Base-by-base conservation (phyloP, 176 grass and related monocot species). In the Oryza punctata region DNA sequence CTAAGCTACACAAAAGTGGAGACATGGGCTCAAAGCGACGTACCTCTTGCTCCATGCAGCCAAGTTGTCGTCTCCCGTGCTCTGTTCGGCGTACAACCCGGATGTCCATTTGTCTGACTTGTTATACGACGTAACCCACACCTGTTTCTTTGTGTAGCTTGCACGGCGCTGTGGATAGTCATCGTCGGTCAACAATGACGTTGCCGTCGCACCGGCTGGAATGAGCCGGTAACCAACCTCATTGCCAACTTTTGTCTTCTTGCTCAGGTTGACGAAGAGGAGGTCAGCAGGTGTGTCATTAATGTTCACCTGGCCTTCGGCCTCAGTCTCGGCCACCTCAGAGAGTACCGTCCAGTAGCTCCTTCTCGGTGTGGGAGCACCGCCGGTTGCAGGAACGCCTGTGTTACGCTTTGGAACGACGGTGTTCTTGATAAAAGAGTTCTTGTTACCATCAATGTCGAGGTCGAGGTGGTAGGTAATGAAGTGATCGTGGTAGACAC, bases 401-500 rank as follows among this genome's bases (percentile, higher is more conserved):
- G 82, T 0, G 65, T 52, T 64, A 5, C 16, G 50, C 16, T 54
- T 54, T 5, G 50, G 50, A 13, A 54, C 5, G 50, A 89, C 15
- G 40, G 11, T 16, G 71, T 83, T 89, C 77, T 89, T 94, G 13
- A 92, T 79, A 67, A 97, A 97, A 3, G 92, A 94, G 70, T 97
- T 97, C 38, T 89, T 74, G 46, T 84, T 84, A n/a, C 88, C 92
- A 54, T 97, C 95, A 25, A 94, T 78, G 86, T 97, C 90, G 16
- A 94, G 81, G 86, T 97, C 88, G 0, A 97, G 70, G 67, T 93
- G 84, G 82, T 81, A 94, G 5, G 92, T 94, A 4, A 94, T 13
- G 67, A 91, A 94, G 76, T 93, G 95, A 78, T 97, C 95, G 82
- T 97, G 92, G 78, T 94, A 91, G 67, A 97, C 54, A 70, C 82